Evolutionary conservation across 2,329 filamentous ascomycete genomes (phyloP).

Genomic region (Cercospora beticola): DNA sequence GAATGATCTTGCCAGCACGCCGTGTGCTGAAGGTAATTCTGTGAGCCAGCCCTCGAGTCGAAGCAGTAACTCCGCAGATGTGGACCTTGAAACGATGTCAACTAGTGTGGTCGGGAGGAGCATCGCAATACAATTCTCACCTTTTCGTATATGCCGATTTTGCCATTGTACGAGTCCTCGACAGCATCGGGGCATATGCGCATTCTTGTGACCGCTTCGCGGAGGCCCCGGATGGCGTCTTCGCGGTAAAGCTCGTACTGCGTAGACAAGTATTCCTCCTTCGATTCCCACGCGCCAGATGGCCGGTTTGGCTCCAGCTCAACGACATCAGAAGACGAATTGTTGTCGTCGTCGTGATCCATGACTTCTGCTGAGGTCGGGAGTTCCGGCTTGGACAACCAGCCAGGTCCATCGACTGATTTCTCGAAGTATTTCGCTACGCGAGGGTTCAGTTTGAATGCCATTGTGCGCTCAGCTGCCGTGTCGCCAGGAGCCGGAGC

Average conservation of each 20-base stretch:
- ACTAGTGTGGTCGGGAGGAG: conserved; percentile 7
- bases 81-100: conserved; percentile 55
- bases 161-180: conserved; percentile 50
- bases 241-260: conserved; percentile 77
- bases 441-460: conserved; percentile 30
- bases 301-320: conserved; percentile 51
- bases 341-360: conserved; percentile 14
- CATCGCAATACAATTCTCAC: conserved; percentile 44
- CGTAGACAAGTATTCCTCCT: conserved; percentile 65
- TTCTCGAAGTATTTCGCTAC: conserved; percentile 33
- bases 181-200: conserved; percentile 53
- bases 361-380: conserved; percentile 57
- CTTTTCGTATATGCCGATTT: conserved; percentile 66
- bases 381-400: conserved; percentile 51
- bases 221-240: conserved; percentile 68
- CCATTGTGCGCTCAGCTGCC: conserved; percentile 26
- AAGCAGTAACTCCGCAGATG: conserved; percentile 64
- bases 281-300: conserved; percentile 58
- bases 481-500: background rate
- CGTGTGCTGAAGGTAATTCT: conserved; percentile 69
- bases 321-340: conserved; percentile 20
- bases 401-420: conserved; percentile 26
- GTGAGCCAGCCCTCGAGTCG: conserved; percentile 62
- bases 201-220: conserved; percentile 63
- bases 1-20: conserved; percentile 63